Conservation (phyloP, 331 rosid genomes). For the Rhamnella rubrinervis region DNA sequence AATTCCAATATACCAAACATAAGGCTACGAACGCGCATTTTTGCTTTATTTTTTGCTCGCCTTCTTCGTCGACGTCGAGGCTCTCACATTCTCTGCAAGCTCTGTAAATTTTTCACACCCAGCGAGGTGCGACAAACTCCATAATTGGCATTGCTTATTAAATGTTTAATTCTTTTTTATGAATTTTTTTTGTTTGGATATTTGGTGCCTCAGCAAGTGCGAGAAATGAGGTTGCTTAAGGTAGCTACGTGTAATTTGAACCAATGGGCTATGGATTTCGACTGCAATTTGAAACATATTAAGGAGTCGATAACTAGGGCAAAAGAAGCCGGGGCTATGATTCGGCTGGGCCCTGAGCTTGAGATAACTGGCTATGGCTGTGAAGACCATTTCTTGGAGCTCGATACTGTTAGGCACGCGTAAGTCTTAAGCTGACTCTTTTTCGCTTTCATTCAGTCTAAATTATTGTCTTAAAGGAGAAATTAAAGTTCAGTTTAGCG, state of each 20-base stretch:
- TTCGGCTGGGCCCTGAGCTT: slow-evolving; percentile 92
- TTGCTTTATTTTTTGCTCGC: background rate
- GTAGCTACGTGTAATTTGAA: slow-evolving; percentile 90
- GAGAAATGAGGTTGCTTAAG: slow-evolving; percentile 77
- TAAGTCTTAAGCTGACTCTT: slow-evolving; percentile 21
- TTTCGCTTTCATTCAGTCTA: too few species aligned
- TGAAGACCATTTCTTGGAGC: slow-evolving; percentile 96
- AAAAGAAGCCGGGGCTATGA: slow-evolving; percentile 73
- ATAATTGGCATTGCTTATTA: background rate
- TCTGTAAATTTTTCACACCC: background rate
- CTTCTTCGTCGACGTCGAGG: background rate
- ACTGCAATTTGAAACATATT: slow-evolving; percentile 64
- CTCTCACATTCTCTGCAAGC: background rate
- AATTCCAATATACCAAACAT: slow-evolving; percentile 1
- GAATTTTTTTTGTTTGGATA: background rate
- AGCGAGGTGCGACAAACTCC: background rate
- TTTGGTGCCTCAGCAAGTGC: slow-evolving; percentile 7
- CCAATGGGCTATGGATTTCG: slow-evolving; percentile 99
- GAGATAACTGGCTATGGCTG: slow-evolving; percentile 95
- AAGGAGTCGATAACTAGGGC: slow-evolving; percentile 62
- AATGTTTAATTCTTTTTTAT: background rate
- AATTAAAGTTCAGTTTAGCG: too few species aligned
- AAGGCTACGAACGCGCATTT: background rate
- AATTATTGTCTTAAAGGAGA: too few species aligned
- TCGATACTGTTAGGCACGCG: slow-evolving; percentile 87